Evolutionary conservation across 2,329 filamentous ascomycete genomes (phyloP).

Genomic region (Chrysoporthe puriensis): DNA sequence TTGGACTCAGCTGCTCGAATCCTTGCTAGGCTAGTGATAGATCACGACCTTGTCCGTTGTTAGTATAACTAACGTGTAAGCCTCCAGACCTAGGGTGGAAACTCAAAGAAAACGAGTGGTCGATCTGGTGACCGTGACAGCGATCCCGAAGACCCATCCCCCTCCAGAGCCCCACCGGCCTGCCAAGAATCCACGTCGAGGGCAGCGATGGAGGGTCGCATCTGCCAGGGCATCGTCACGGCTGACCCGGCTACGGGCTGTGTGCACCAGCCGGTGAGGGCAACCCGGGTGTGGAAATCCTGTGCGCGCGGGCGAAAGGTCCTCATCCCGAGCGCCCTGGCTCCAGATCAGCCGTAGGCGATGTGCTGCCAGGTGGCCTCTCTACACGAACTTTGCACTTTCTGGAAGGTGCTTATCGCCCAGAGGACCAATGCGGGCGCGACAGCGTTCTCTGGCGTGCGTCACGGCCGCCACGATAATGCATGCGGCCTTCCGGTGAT

Average conservation of each 20-base stretch:
- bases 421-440: conserved; percentile 15
- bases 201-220: background rate
- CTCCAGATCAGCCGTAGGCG: background rate
- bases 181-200: background rate
- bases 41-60: background rate
- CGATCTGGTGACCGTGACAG: background rate
- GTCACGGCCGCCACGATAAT: conserved; percentile 26
- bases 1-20: background rate
- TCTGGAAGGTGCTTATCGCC: conserved; percentile 10
- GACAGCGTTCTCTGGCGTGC: conserved; percentile 22
- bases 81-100: background rate
- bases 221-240: background rate
- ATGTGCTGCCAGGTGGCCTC: background rate
- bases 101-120: background rate
- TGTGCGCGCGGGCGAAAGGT: too few species aligned
- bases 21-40: background rate
- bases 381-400: conserved; percentile 9
- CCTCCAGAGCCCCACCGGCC: background rate
- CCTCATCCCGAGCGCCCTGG: background rate
- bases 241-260: background rate
- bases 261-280: background rate
- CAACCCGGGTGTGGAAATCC: background rate
- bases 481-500: conserved; percentile 22
- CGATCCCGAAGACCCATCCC: background rate
- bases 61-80: background rate